Base-by-base conservation (phyloP, 2,329 filamentous ascomycete genomes). In the Akanthomyces lecanii region DNA sequence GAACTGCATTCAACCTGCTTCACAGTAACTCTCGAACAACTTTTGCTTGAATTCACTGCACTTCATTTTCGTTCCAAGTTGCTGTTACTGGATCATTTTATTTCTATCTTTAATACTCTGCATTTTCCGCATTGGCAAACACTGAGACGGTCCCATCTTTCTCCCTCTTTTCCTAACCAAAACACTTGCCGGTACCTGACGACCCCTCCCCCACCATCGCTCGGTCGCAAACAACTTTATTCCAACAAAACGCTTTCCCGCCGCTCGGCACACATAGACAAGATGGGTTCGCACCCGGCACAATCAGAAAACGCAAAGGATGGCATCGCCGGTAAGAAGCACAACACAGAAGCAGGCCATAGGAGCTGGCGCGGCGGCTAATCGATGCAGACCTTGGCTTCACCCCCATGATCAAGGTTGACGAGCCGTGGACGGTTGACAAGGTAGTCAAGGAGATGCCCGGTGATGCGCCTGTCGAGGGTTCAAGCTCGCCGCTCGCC, bases 401-500 rank as follows among this genome's bases (percentile, higher is more conserved):
- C 64, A 75, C 73, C 2, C 74, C 73, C 16, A 70, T 70, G 42
- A 68, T 75, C 57, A 73, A 78, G 63, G 71, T 84, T 25, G 70
- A 75, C 3, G 82, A 75, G 10, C 72, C 77, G 50, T 88, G 85
- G 85, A 76, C 78, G 0, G 82, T 85, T 5, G 78, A 83, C 60
- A 82, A 84, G 67, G 91, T 90, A 36, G 81, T 95, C 33, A 80
- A 83, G 12, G 83, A 84, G 3, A 82, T 96, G 53, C 79, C 80
- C 33, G 81, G 83, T 64, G 66, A 65, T 56, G 66, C 83, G 82
- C 85, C 84, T 2, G 71, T 77, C 28, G 81, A 87, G 68, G 81
- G 85, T 62, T 83, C 89, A 8, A 75, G 80, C 64, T 95, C 92
- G 0, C 93, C 94, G 0, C 74, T 98, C 12, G 86, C 92, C 40